phyloP scores from a whole-genome alignment of 148 eudicot genomes.

The Arctostaphylos glauca region DNA sequence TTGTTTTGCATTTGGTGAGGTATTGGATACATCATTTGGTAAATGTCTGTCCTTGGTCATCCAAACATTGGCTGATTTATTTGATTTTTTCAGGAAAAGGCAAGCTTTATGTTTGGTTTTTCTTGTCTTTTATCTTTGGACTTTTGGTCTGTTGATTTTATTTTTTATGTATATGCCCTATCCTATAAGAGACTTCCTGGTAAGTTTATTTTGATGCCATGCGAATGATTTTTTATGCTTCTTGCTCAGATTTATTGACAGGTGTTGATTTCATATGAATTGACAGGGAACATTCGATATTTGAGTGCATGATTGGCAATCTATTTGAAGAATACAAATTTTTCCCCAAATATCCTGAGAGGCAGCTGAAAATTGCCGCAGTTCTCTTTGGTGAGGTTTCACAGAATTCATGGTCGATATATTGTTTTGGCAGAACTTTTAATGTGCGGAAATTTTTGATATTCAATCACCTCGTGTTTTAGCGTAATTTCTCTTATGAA shows the following conservation, averaged over 20 bases:
- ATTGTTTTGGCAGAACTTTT: background rate
- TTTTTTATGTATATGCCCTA: background rate
- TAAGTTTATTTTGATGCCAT: background rate
- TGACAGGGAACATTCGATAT: slow-evolving; percentile 79
- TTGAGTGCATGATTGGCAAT: slow-evolving; percentile 89
- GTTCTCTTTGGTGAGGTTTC: slow-evolving; percentile 67
- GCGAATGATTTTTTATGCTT: background rate
- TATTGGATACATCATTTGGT: too few relatives aligned
- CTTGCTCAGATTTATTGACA: background rate
- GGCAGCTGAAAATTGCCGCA: slow-evolving; percentile 86
- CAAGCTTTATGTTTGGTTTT: background rate
- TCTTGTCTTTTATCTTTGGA: background rate
- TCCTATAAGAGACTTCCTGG: background rate
- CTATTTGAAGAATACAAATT: slow-evolving; percentile 93
- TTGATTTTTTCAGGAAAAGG: background rate
- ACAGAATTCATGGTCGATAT: background rate
- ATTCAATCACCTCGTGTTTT: background rate
- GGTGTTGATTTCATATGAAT: slow-evolving; percentile 10
- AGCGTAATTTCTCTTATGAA: background rate
- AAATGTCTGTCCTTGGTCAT: background rate
- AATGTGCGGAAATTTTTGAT: background rate
- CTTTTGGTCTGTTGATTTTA: slow-evolving; percentile 2
- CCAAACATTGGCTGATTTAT: background rate
- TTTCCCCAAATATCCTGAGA: slow-evolving; percentile 88
- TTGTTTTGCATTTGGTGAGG: too few relatives aligned